Percentiles rank a stretch among this genome's conserved stretches.
phyloP scores from a whole-genome alignment of 768 basidiomycete species.

The Mycena olivaceomarginata region DNA sequence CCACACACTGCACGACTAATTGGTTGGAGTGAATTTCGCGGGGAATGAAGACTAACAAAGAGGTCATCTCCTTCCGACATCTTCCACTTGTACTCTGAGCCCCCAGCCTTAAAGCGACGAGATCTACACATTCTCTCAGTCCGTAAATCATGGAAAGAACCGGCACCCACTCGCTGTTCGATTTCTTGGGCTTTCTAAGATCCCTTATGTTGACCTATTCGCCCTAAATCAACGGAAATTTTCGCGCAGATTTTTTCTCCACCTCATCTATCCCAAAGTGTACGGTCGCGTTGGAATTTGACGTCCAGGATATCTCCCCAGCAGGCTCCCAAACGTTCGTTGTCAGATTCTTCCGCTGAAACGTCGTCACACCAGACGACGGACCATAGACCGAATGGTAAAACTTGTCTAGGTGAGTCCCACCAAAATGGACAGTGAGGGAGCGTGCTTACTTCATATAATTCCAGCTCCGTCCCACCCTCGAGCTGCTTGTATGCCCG shows the following conservation, averaged over 20 bases:
- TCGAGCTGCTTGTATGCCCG: slow-evolving; percentile 58
- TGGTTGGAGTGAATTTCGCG: slow-evolving; percentile 7
- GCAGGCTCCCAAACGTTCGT: slow-evolving; percentile 70
- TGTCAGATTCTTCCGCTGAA: slow-evolving; percentile 66
- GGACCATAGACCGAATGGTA: slow-evolving; percentile 67
- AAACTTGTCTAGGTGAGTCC: slow-evolving; percentile 54
- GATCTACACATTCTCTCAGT: slow-evolving; percentile 58
- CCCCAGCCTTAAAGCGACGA: slow-evolving; percentile 70
- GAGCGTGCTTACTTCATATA: slow-evolving; percentile 63
- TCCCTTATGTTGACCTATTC: slow-evolving; percentile 63
- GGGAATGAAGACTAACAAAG: slow-evolving; percentile 58
- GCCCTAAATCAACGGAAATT: background rate
- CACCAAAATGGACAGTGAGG: background rate
- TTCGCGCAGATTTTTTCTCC: background rate
- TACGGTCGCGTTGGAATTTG: slow-evolving; percentile 64
- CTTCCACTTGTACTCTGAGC: slow-evolving; percentile 77
- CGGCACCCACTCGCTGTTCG: slow-evolving; percentile 66
- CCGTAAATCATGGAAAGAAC: background rate
- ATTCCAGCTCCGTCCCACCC: slow-evolving; percentile 54
- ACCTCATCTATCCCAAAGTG: slow-evolving; percentile 72
- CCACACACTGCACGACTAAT: slow-evolving; percentile 64
- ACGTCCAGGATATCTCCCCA: slow-evolving; percentile 73
- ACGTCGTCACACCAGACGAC: slow-evolving; percentile 64
- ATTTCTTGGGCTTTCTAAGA: slow-evolving; percentile 69
- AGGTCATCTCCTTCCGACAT: slow-evolving; percentile 63